Evolutionary conservation across 257 asterid genomes (phyloP).

Genomic region (Henckelia pumila): DNA sequence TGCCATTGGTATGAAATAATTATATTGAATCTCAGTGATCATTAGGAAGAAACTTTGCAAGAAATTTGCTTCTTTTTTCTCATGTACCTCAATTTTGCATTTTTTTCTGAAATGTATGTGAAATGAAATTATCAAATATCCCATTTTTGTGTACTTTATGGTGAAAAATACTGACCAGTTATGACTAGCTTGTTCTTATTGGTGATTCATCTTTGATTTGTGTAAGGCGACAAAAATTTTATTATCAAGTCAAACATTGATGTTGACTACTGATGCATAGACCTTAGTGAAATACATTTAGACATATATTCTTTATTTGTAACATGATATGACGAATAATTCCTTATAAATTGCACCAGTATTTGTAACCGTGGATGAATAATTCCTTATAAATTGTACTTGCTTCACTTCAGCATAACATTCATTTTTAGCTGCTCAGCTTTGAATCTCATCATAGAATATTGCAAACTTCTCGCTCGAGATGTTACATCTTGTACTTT

Average conservation of each 20-base stretch:
- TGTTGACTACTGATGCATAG: neutral
- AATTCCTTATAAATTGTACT: too few species aligned
- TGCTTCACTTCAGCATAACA: too few species aligned
- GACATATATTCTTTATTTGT: neutral
- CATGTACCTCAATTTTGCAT: neutral
- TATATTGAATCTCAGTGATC: neutral
- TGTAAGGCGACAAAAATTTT: neutral
- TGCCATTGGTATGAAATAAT: neutral
- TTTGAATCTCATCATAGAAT: too few species aligned
- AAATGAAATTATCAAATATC: slow-evolving; percentile 13
- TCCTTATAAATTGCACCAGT: neutral
- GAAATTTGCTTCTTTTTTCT: neutral
- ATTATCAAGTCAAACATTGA: neutral
- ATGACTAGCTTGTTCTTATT: neutral
- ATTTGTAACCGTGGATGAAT: too few species aligned
- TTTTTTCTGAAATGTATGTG: neutral
- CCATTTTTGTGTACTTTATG: neutral
- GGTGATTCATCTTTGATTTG: neutral
- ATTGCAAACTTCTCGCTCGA: too few species aligned
- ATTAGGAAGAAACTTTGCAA: neutral
- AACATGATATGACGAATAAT: neutral
- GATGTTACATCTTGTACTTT: too few species aligned
- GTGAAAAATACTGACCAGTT: neutral
- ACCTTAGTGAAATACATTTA: neutral
- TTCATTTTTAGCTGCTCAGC: too few species aligned